Percentiles rank a stretch among this genome's conserved stretches.
Conservation (phyloP, 169 alveolate genomes). For the Eimeria sp. region DNA sequence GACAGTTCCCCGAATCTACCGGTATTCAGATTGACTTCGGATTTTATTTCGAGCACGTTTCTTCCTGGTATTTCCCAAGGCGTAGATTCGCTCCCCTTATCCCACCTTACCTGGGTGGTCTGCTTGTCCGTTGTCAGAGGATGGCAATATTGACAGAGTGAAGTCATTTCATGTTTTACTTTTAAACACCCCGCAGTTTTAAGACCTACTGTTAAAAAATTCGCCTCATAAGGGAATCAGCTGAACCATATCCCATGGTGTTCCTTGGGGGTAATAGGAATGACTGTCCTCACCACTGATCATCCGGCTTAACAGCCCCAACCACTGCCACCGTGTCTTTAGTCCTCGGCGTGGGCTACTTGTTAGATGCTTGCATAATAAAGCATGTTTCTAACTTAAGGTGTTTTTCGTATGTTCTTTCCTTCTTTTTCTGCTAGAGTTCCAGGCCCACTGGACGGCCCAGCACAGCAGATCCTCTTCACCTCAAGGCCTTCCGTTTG, state of each 20-base stretch:
- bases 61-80: not conserved
- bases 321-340: constrained; percentile 29
- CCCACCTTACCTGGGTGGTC: not conserved
- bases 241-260: not conserved
- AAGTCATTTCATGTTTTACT: not conserved
- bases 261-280: not conserved
- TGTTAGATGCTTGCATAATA: not conserved
- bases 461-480: not conserved
- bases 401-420: not conserved
- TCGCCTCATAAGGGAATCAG: not conserved
- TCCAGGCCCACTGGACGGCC: not conserved
- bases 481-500: not conserved
- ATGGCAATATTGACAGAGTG: not conserved
- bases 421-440: not conserved
- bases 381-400: not conserved
- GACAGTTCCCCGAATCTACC: not conserved
- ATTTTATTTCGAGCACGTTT: not conserved
- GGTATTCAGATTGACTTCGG: not conserved
- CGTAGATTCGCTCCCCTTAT: not conserved
- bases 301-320: not conserved
- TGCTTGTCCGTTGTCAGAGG: not conserved
- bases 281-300: not conserved
- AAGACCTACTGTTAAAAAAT: not conserved
- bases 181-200: not conserved
- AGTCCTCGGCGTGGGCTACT: not conserved